Evolutionary conservation across 768 basidiomycete genomes (phyloP), one percentile per base, ranked within the genome.

Genomic region (Suillus occidentalis): DNA sequence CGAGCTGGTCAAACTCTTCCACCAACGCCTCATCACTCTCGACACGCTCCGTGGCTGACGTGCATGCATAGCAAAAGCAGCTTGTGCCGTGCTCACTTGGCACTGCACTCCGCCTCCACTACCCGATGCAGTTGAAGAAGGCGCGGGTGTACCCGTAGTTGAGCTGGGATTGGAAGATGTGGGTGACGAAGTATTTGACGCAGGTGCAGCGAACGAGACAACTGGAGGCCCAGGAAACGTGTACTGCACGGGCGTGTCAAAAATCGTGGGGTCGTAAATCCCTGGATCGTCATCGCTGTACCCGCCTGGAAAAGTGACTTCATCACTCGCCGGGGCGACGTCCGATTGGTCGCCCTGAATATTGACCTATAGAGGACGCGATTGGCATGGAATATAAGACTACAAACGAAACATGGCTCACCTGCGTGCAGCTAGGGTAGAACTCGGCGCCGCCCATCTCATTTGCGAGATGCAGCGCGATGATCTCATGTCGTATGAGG

Each of bases 401-500:
- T 39, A n/a, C 3, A 22, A 31, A 37, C 50, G 10, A 47, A 6
- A 37, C 10, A n/a, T 28, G 60, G 64, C 22, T 34, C 60, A 76
- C 75, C 73, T 85, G 84, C 3, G 83, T 80, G 74, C 92, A 94
- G 34, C 85, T 84, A 0, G 89, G 87, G 73, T 94, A 94, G 76
- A 92, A 94, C 76, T 94, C 92, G 1, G 90, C 91, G 22, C 89
- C 89, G 6, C 87, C 86, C 20, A 71, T 12, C 2, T 70, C 67
- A n/a, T 72, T 80, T 7, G 83, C 91, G 55, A 87, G 81, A 70
- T 93, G 92, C 16, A 93, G 84, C 12, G 89, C 88, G 73, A 93
- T 88, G 75, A 93, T 89, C 73, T 94, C 91, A 73, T 91, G 87
- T 1, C 91, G 89, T 71, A 92, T 74, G 65, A 94, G 79, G 74